Base-by-base conservation (phyloP, 495 filamentous ascomycete species). In the Cryomyces antarcticus region DNA sequence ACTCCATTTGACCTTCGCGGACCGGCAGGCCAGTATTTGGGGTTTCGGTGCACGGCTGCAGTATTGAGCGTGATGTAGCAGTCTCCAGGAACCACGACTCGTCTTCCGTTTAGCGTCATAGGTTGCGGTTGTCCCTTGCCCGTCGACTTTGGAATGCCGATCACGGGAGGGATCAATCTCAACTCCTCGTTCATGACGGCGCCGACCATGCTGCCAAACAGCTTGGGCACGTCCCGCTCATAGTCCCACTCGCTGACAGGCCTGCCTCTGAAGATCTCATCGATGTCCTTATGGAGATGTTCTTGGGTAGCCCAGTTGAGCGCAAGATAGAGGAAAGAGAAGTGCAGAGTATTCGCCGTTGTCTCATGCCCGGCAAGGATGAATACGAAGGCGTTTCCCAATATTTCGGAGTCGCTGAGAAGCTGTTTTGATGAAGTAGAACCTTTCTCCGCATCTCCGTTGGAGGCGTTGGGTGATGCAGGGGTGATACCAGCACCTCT, bases 311-410 rank as follows among this genome's bases (percentile, higher is more conserved):
- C 41, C 11, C 68, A 67, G 56, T 77, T 65, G 45, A 67, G 64
- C 27, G 79, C 79, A 2, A 84, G 68, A 43, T 67, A 61, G 38
- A 77, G 38, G 2, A 82, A 56, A 10, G 68, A 58, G 51, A 74
- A 80, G 52, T 81, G 75, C 7, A 79, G 57, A 1, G 66, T 65
- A 56, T 80, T 80, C 38, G 78, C 77, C 4, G 75, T 72, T 0
- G 79, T 79, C 52, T 82, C 79, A 55, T 84, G 79, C 17, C 79
- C 79, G 1, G 79, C 78, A 10, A 82, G 61, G 35, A 75, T 69
- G 54, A 80, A 75, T 50, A 82, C 69, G 55, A 80, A 84, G 7
- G 75, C 70, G 51, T 84, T 80, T 30, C 73, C 75, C 27, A 79
- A 62, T 48, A 84, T 74, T 38, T 82, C 77, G 11, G 60, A 57